Percentiles rank a stretch among this genome's conserved stretches.
Conservation (phyloP, 2,329 filamentous ascomycete genomes). For the Cladophialophora exuberans region DNA sequence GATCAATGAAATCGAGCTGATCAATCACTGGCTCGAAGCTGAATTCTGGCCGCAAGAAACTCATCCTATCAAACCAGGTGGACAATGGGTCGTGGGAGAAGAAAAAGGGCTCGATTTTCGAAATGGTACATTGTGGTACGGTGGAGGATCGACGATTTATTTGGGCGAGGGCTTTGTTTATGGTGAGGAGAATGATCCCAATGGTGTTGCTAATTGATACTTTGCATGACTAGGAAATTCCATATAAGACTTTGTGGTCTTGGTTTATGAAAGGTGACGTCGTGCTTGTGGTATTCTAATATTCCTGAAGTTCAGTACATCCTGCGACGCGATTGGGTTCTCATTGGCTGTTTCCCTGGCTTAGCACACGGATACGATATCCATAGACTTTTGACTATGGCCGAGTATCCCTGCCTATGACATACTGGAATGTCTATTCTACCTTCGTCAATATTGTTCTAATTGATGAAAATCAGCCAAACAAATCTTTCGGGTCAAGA, state of each 20-base stretch:
- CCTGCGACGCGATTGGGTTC: too few species aligned
- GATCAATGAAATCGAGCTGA: slow-evolving; percentile 70
- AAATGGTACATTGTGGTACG: slow-evolving; percentile 83
- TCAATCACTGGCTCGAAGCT: slow-evolving; percentile 74
- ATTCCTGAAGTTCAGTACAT: too few species aligned
- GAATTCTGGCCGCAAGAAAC: slow-evolving; percentile 67
- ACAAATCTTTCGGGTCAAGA: too few species aligned
- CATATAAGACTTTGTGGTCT: too few species aligned
- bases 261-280: not conserved
- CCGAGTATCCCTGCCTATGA: too few species aligned
- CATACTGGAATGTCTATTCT: too few species aligned
- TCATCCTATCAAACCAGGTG: slow-evolving; percentile 47
- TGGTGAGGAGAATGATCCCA: slow-evolving; percentile 14
- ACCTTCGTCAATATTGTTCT: too few species aligned
- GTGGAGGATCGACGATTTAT: slow-evolving; percentile 71
- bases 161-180: slow-evolving; percentile 44
- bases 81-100: slow-evolving; percentile 86
- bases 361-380: not conserved
- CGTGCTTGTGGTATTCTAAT: not conserved
- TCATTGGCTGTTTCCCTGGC: too few species aligned
- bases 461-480: too few species aligned
- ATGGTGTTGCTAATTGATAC: not conserved
- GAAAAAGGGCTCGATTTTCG: slow-evolving; percentile 78
- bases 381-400: not conserved
- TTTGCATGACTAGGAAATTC: not conserved